Base-by-base conservation (phyloP, 2,329 filamentous ascomycete genomes). In the Curvularia verruculosa region DNA sequence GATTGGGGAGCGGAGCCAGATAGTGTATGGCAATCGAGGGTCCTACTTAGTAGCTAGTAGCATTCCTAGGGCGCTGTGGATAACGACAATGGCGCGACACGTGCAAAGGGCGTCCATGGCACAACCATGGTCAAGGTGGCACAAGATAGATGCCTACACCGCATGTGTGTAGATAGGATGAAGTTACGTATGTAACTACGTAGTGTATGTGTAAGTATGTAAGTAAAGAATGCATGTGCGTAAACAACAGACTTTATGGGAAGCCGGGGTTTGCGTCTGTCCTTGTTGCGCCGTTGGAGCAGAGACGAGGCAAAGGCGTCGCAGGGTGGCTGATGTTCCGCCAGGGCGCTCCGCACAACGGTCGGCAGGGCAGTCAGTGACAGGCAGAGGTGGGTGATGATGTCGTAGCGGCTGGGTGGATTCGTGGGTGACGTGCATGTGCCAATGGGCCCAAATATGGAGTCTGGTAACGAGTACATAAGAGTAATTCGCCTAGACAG, bases 401-500 rank as follows among this genome's bases (percentile, higher is more conserved):
- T 61, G 59, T 46, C 59, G 60, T 59, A 43, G 52, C 55, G 55
- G 56, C 51, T 55, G 52, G 23, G 23, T 51, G 34, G 44, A 52
- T 52, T 56, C 59, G 66, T 60, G 56, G 63, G 63, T 69, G 67
- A 67, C 58, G 66, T 69, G 68, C 64, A 64, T 60, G 56, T 57
- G 65, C 61, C 63, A 66, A 68, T 65, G 59, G 44, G n/a, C 36
- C 36, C 43, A 49, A 45, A 58, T 54, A 47, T 60, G 54, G 40
- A 53, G 48, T 49, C 52, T 49, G 61, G 61, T 67, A 69, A 65
- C 57, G 64, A 66, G 70, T 74, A 73, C 72, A 70, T 75, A 75
- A 74, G 61, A 74, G 71, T 65, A 74, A 74, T 60, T 71, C 70
- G 36, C 44, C 29, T 23, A 45, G 44, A 56, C 49, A 52, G 49